Base-by-base conservation (phyloP, 148 eudicot species). In the Cornus kousa region DNA sequence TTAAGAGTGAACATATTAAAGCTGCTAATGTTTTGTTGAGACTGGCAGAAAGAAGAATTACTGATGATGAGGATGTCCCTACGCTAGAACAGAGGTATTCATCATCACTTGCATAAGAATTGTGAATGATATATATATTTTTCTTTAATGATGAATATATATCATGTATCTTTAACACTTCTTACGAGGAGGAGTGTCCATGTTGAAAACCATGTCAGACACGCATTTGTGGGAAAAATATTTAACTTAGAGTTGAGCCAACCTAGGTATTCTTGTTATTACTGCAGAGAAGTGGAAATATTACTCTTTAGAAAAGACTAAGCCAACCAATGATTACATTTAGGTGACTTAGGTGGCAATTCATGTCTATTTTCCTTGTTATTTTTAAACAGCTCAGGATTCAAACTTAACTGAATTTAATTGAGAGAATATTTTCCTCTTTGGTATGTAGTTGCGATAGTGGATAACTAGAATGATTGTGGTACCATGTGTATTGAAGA, bases 1-100 rank as follows among this genome's bases (percentile, higher is more conserved):
- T 91, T 91, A 96, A 96, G 87, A 89, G 97, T 73, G 98, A 96
- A 84, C 99, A 96, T 84, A 78, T 87, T 76, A 91, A 93, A 83
- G 99, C 99, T 14, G 99, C 98, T 75, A 95, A 90, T 88, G 90
- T 91, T 67, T 79, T 96, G 79, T 83, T 91, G 72, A 86, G 95
- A 80, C 82, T 96, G 67, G 98, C 98, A 65, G 99, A 96, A 88
- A 89, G 93, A 80, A 91, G 95, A 53, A 81, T 94, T 35, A 66
- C 80, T 16, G 91, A 90, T 85, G 87, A 78, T 50, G 87, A 86
- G 60, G 90, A 87, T 85, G 81, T 77, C 46, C 97, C 97, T 71
- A 92, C 86, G 23, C 86, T 96, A 79, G 98, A 96, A 78, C 90
- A 92, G 82, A 93, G 99, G 99, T 96, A 72, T 55, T 71, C 17